These are phyloP conservation scores for Sugiyamaella paludigena DNA, from an alignment of 1,139 yeast species.

Conservation along the genomic window DNA sequence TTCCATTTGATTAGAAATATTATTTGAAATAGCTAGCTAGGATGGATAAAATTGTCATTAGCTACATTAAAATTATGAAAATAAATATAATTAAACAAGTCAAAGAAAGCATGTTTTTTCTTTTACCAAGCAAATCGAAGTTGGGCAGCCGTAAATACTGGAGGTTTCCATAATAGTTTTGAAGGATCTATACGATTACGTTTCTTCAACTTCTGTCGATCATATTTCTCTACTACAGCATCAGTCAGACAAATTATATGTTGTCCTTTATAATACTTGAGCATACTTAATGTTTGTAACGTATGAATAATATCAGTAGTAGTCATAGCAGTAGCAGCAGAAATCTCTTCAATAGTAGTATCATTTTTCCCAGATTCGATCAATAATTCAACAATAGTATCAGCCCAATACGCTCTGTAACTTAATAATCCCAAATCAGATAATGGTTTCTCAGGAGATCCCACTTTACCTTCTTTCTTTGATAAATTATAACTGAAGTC, in stretches of 20 bases:
- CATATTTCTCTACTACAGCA: constrained; percentile 73
- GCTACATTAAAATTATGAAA: not conserved
- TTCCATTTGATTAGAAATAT: constrained; percentile 71
- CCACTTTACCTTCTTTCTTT: constrained; percentile 80
- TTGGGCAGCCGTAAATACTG: constrained; percentile 94
- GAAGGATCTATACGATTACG: constrained; percentile 74
- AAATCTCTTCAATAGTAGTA: constrained; percentile 88
- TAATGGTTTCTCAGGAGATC: constrained; percentile 96
- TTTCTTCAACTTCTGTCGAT: constrained; percentile 68
- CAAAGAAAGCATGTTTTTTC: not conserved
- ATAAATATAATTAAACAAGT: constrained; percentile 1
- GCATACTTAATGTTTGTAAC: constrained; percentile 81
- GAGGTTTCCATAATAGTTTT: constrained; percentile 87
- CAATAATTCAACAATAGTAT: constrained; percentile 70
- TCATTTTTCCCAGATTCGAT: constrained; percentile 64
- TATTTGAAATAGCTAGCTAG: too few relatives aligned
- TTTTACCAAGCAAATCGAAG: constrained; percentile 87
- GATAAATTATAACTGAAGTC: constrained; percentile 92
- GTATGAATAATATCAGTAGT: constrained; percentile 95
- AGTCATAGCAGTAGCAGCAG: constrained; percentile 87
- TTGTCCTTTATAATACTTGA: constrained; percentile 92
- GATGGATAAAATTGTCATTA: too few relatives aligned
- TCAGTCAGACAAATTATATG: constrained; percentile 91
- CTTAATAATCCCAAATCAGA: constrained; percentile 91
- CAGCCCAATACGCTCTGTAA: constrained; percentile 97